These are phyloP conservation scores for Scleromitrula shiraiana DNA, from an alignment of 2,329 filamentous ascomycete species.

Conservation along the genomic window DNA sequence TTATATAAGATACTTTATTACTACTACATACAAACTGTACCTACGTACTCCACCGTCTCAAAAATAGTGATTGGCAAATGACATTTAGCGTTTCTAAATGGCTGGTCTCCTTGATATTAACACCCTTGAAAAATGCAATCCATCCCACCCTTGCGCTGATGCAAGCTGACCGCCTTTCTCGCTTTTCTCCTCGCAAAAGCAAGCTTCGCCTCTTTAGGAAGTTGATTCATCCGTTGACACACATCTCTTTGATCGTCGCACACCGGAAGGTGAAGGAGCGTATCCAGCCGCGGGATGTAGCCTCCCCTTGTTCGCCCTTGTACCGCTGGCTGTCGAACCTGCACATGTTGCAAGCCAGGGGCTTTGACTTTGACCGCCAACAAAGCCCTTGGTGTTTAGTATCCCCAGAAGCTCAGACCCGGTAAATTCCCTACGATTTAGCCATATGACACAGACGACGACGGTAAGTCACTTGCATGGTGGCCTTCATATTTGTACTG, in stretches of 20 bases:
- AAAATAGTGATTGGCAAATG: not conserved
- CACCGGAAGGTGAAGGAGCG: conserved; percentile 13
- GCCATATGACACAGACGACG: conserved; percentile 30
- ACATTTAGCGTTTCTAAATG: conserved; percentile 3
- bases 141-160: conserved; percentile 8
- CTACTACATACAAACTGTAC: too few species aligned
- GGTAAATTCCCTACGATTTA: conserved; percentile 17
- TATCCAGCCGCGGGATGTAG: conserved; percentile 9
- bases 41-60: not conserved
- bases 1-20: not conserved
- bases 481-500: conserved; percentile 26
- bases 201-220: conserved; percentile 6
- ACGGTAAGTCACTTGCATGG: conserved; percentile 28
- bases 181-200: conserved; percentile 2
- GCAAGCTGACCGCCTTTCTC: conserved; percentile 7
- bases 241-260: conserved; percentile 20
- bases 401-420: conserved; percentile 29
- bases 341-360: conserved; percentile 25
- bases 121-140: conserved; percentile 2
- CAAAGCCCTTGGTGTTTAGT: conserved; percentile 17
- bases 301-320: conserved; percentile 13
- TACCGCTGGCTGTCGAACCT: conserved; percentile 21
- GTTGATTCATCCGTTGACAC: conserved; percentile 11
- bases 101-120: conserved; percentile 6
- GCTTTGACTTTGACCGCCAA: conserved; percentile 28